phyloP scores from a whole-genome alignment of 306 rosid species.

The Quercus parvula region DNA sequence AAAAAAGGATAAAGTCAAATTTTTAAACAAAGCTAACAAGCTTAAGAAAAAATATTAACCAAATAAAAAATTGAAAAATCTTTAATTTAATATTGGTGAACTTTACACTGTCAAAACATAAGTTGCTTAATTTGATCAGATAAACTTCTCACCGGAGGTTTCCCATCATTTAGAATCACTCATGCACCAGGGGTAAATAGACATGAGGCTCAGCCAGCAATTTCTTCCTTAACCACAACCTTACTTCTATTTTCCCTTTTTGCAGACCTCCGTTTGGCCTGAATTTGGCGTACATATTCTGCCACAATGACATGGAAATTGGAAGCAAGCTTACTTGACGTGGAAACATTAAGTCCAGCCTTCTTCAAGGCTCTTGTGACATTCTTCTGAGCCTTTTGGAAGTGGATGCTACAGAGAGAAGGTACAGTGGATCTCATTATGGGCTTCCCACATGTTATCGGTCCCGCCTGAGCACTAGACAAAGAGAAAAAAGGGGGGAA shows the following conservation, averaged over 20 bases:
- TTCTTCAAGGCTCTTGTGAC: constrained; percentile 47
- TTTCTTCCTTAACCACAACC: constrained; percentile 27
- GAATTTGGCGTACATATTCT: constrained; percentile 50
- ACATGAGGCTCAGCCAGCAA: constrained; percentile 15
- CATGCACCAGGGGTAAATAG: background rate
- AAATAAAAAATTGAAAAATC: background rate
- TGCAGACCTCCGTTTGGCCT: constrained; percentile 34
- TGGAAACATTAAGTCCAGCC: constrained; percentile 47
- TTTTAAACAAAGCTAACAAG: background rate
- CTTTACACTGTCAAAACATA: background rate
- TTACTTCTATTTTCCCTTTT: constrained; percentile 19
- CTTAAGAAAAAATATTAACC: background rate
- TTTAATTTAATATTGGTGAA: background rate
- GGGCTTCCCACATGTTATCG: constrained; percentile 62
- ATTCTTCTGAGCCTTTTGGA: constrained; percentile 51
- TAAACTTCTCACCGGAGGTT: background rate
- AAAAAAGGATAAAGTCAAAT: background rate
- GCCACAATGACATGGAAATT: constrained; percentile 49
- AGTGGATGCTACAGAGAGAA: constrained; percentile 54
- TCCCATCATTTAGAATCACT: background rate
- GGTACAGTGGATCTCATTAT: constrained; percentile 54
- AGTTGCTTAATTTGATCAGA: background rate
- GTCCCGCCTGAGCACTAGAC: constrained; percentile 55
- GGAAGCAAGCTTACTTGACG: constrained; percentile 40
- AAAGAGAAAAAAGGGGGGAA: background rate